phyloP scores from a whole-genome alignment of 805 yeast species.

The fission yeast (Schizosaccharomyces pombe) region DNA sequence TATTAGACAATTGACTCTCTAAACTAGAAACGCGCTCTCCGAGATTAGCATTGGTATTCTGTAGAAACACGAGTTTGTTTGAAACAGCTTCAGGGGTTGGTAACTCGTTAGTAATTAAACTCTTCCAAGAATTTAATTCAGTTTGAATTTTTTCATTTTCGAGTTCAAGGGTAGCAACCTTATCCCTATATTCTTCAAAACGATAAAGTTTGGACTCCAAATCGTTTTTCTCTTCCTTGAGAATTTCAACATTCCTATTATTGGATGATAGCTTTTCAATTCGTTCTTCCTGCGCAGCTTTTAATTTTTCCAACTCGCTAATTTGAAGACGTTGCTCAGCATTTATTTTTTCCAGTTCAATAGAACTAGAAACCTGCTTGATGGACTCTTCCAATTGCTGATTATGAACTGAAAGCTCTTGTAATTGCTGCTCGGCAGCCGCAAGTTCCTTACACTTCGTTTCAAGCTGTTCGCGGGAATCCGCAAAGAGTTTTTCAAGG shows the following conservation, averaged over 20 bases:
- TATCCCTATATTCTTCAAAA: slow-evolving; percentile 22
- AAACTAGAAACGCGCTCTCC: background rate
- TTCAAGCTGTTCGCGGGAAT: background rate
- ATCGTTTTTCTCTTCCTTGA: slow-evolving; percentile 29
- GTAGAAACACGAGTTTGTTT: background rate
- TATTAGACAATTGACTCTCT: too few relatives aligned
- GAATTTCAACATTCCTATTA: slow-evolving; percentile 24
- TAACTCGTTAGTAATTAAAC: background rate
- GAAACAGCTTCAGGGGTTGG: background rate
- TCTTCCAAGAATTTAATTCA: slow-evolving; percentile 14
- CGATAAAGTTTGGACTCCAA: slow-evolving; percentile 19
- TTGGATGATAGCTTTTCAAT: slow-evolving; percentile 22
- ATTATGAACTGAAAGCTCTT: background rate
- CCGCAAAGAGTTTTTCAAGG: background rate
- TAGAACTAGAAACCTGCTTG: background rate
- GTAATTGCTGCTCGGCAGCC: background rate
- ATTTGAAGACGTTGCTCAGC: background rate
- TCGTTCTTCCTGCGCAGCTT: background rate
- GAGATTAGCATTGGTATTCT: background rate
- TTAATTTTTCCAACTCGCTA: background rate
- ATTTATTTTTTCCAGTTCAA: background rate
- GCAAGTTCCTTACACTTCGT: background rate
- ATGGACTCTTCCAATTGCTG: background rate
- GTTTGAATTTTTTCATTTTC: slow-evolving; percentile 25
- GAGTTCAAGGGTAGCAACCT: slow-evolving; percentile 24